Conservation (phyloP, 2,329 filamentous ascomycete species). For the Exophiala phaeomuriformis region DNA sequence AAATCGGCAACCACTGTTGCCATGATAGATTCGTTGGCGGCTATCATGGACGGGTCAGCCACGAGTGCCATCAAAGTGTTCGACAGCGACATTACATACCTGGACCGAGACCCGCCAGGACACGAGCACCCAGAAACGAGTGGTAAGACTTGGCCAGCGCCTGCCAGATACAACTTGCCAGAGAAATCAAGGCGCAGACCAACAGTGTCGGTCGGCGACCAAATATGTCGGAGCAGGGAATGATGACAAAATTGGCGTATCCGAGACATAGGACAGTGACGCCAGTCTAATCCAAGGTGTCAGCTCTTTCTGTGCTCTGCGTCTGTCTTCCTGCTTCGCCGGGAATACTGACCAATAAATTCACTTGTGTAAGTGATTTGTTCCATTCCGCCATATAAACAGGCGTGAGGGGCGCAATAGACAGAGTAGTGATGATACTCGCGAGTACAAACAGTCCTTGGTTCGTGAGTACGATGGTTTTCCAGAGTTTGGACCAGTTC, state of each 20-base stretch:
- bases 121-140: slow-evolving; percentile 56
- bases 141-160: slow-evolving; percentile 51
- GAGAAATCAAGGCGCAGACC: slow-evolving; percentile 46
- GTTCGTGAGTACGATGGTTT: slow-evolving; percentile 41
- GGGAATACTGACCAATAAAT: slow-evolving; percentile 45
- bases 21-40: slow-evolving; percentile 54
- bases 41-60: slow-evolving; percentile 25
- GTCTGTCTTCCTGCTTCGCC: neutral
- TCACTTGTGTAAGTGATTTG: slow-evolving; percentile 44
- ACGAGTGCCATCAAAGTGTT: neutral
- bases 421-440: slow-evolving; percentile 48
- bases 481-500: slow-evolving; percentile 45
- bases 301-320: neutral
- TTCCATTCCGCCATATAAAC: slow-evolving; percentile 50
- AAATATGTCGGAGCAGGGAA: slow-evolving; percentile 45
- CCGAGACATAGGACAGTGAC: neutral
- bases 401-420: slow-evolving; percentile 52
- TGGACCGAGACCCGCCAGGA: slow-evolving; percentile 55
- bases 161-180: slow-evolving; percentile 50
- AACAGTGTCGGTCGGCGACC: slow-evolving; percentile 49
- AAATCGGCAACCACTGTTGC: slow-evolving; percentile 57
- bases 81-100: neutral
- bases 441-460: slow-evolving; percentile 43
- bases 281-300: neutral
- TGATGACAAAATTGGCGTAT: slow-evolving; percentile 42